Base-by-base conservation (phyloP, 345 rosid species). In the Rhodomyrtus tomentosa region DNA sequence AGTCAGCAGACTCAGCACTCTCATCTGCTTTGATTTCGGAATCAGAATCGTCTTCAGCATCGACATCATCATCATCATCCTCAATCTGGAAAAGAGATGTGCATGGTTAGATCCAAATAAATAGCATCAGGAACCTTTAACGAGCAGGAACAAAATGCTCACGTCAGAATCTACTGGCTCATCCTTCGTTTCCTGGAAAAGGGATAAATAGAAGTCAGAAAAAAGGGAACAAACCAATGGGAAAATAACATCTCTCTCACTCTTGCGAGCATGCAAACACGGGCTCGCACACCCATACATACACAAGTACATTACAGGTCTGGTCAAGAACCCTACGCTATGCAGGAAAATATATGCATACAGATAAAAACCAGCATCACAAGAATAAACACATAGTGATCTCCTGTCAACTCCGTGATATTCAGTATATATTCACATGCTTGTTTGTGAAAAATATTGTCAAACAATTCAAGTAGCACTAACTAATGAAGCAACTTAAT, bases 151-250 rank as follows among this genome's bases (percentile, higher is more conserved):
- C 32, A 13, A 48, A 56, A 42, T 36, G 86, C 86, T 85, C 50
- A 85, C 88, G 5, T 90, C 91, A 59, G 91, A 83, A 79, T 85
- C 89, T 16, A 55, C 83, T 7, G 88, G 84, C 29, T 87, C 88
- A 42, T 59, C 82, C 88, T 86, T 88, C 0, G 88, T 20, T 76
- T 89, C 92, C 92, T 90, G 90, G 2, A 51, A 84, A 84, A 20
- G 1, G 12, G 1, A 62, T 32, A 62, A 18, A 62, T 42, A 32
- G 76, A 62, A 20, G 42, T 62, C 42, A 62, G 73, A 29, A 0
- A 16, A 32, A 62, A 6, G 11, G 24, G 24, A 32, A 32, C 22
- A 62, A 62, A 62, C 76, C 76, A 62, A 0, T 32, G 76, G 6
- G 5, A 3, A 32, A n/a, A 58, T 58, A n/a, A n/a, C 36, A 27